These are phyloP conservation scores for Quercus tomentella DNA, from an alignment of 331 rosid genomes.

Conservation along the genomic window DNA sequence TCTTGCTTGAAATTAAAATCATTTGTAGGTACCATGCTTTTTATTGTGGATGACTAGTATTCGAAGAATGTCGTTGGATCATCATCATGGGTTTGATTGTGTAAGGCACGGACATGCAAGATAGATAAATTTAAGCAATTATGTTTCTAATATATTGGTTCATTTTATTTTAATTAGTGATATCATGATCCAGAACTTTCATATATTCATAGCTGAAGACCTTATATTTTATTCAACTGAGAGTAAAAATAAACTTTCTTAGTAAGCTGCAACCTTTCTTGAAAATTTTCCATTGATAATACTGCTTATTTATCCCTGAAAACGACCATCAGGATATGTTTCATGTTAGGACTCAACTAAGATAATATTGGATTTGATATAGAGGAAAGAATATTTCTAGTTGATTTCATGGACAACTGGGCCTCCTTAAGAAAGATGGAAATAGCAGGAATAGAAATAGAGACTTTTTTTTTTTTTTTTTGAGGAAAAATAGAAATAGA, in stretches of 20 bases:
- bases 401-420: no score
- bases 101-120: conserved; percentile 44
- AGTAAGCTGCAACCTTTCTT: background rate
- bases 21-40: conserved; percentile 79
- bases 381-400: no score
- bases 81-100: conserved; percentile 75
- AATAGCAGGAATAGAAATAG: no score
- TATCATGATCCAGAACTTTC: background rate
- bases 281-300: background rate
- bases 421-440: no score
- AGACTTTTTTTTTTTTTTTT: no score
- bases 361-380: no score
- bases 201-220: background rate
- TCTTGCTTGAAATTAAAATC: conserved; percentile 18
- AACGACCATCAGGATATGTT: background rate
- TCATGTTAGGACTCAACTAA: no score
- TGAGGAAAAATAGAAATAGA: no score
- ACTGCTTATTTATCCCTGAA: background rate
- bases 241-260: background rate
- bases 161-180: background rate
- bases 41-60: conserved; percentile 71
- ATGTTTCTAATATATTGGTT: background rate
- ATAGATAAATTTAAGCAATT: background rate
- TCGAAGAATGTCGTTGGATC: conserved; percentile 79
- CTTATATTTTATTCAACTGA: background rate